Percentiles rank a stretch among this genome's conserved stretches.
These are phyloP conservation scores for Neopestalotiopsis sp. DNA, from an alignment of 2,329 filamentous ascomycete species.

Conservation along the genomic window DNA sequence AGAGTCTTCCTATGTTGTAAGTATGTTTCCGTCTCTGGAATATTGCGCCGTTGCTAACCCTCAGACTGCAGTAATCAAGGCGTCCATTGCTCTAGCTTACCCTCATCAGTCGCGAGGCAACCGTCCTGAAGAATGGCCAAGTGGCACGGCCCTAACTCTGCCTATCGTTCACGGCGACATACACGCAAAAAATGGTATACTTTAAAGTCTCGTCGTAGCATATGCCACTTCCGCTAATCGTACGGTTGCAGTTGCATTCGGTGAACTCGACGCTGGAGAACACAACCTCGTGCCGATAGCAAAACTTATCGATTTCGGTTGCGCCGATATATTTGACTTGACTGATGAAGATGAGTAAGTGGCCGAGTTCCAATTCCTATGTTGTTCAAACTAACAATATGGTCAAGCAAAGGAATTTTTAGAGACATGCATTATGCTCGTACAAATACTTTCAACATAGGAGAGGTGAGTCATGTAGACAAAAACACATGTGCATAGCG, in stretches of 20 bases:
- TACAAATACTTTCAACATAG: not conserved
- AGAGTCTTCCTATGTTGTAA: not conserved
- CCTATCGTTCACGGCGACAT: not conserved
- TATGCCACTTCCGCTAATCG: not conserved
- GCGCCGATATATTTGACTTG: not conserved
- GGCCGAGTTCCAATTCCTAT: not conserved
- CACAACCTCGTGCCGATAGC: not conserved
- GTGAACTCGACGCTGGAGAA: not conserved
- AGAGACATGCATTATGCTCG: not conserved
- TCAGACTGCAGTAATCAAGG: not conserved
- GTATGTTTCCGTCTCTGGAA: not conserved
- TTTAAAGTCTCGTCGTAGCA: not conserved
- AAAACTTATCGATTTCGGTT: not conserved
- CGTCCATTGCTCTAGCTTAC: not conserved
- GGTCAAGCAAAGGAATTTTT: not conserved
- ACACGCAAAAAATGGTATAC: not conserved
- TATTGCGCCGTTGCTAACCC: not conserved
- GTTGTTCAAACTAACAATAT: not conserved
- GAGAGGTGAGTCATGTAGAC: not conserved
- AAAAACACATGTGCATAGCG: too few species aligned
- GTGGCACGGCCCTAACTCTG: not conserved
- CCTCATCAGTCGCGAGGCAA: not conserved
- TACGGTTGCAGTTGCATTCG: not conserved
- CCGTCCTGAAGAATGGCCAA: not conserved
- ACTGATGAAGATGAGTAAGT: not conserved